phyloP scores from a whole-genome alignment of 371 early-diverging fungal species.

The Parasitella parasitica region DNA sequence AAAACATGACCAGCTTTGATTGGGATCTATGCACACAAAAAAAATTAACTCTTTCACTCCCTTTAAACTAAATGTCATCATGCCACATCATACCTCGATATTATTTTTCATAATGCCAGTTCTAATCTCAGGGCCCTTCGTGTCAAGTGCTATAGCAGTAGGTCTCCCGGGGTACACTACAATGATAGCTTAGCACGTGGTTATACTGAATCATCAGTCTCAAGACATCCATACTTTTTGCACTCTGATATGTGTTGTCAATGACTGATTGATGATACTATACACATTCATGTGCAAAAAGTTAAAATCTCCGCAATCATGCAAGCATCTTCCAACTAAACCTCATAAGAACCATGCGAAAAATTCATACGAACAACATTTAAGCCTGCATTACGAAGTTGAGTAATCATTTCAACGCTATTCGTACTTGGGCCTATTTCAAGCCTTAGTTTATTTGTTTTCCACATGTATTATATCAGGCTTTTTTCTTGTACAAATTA shows the following conservation, averaged over 20 bases:
- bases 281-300: neutral
- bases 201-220: neutral
- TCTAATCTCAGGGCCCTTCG: slow-evolving; percentile 86
- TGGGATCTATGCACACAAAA: slow-evolving; percentile 22
- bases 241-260: slow-evolving; percentile 68
- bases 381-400: slow-evolving; percentile 91
- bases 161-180: slow-evolving; percentile 63
- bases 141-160: slow-evolving; percentile 86
- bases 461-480: neutral
- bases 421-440: slow-evolving; percentile 79
- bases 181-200: neutral
- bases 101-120: slow-evolving; percentile 75
- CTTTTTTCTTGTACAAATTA: neutral
- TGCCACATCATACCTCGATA: slow-evolving; percentile 31
- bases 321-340: slow-evolving; percentile 18
- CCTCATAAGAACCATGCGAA: slow-evolving; percentile 93
- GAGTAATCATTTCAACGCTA: slow-evolving; percentile 78
- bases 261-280: slow-evolving; percentile 88
- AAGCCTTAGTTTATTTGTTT: neutral
- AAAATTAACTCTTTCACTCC: neutral
- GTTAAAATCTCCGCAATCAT: neutral
- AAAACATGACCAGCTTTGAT: slow-evolving; percentile 77
- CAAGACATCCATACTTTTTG: slow-evolving; percentile 32
- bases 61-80: neutral
- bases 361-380: slow-evolving; percentile 95